Evolutionary conservation across 371 early-diverging fungal genomes (phyloP).

Genomic region (Syncephalastrum monosporum): DNA sequence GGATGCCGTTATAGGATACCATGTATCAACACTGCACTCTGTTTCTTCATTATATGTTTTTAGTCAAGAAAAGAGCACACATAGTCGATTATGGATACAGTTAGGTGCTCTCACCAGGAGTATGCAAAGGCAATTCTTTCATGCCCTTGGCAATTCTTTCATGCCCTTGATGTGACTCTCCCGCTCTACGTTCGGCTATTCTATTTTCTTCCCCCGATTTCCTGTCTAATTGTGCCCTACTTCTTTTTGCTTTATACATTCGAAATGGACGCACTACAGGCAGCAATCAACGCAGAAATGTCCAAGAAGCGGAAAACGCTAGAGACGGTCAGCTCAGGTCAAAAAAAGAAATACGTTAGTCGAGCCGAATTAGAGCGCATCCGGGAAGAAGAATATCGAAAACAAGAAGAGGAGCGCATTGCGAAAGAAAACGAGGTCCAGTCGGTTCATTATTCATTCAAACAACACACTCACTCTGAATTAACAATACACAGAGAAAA

Average conservation of each 20-base stretch:
- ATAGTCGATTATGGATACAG: no score
- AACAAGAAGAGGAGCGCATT: constrained; percentile 58
- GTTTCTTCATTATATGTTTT: no score
- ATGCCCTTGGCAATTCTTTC: no score
- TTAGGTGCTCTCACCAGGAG: no score
- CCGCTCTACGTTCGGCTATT: neutral
- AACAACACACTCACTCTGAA: constrained; percentile 1
- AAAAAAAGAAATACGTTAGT: constrained; percentile 71
- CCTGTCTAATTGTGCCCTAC: neutral
- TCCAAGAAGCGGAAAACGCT: constrained; percentile 64
- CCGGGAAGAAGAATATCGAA: constrained; percentile 64
- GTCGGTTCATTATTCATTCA: neutral
- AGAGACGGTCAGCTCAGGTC: constrained; percentile 31
- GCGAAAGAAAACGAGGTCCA: constrained; percentile 42
- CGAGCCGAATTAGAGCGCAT: constrained; percentile 75
- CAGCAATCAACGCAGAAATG: constrained; percentile 63
- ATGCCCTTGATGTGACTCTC: neutral
- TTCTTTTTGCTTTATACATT: constrained; percentile 4
- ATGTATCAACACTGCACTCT: no score
- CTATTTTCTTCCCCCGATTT: neutral
- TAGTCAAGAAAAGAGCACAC: no score
- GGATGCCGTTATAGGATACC: no score
- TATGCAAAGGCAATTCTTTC: no score
- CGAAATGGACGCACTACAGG: constrained; percentile 66
- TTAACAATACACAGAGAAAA: constrained; percentile 29